Evolutionary conservation across 768 basidiomycete genomes (phyloP).

Genomic region (Termitomyces sp.): DNA sequence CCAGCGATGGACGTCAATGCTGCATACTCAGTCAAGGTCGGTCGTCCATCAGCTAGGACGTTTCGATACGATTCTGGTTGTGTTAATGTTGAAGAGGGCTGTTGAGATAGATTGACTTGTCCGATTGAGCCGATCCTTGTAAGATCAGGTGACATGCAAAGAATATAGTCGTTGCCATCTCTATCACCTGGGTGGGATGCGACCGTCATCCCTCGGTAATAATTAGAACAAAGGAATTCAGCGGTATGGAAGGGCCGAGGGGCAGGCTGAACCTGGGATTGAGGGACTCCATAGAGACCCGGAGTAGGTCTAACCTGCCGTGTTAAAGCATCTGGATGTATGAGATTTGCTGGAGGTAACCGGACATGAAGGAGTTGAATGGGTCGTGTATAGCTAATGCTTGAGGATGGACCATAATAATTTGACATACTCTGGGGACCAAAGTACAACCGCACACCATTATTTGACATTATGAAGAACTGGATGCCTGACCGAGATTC

Average conservation of each 20-base stretch:
- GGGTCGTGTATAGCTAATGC: conserved; percentile 25
- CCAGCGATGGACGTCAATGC: conserved; percentile 76
- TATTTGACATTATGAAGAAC: conserved; percentile 75
- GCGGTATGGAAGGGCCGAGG: conserved; percentile 56
- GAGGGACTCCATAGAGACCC: conserved; percentile 43
- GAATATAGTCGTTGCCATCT: conserved; percentile 67
- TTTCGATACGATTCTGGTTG: conserved; percentile 29
- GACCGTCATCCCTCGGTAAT: conserved; percentile 60
- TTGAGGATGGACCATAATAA: conserved; percentile 37
- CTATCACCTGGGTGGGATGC: conserved; percentile 71
- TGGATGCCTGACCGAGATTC: conserved; percentile 70
- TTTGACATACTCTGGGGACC: conserved; percentile 45
- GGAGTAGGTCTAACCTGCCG: conserved; percentile 41
- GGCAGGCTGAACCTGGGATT: conserved; percentile 35
- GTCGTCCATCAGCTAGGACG: conserved; percentile 33
- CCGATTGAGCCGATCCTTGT: conserved; percentile 67
- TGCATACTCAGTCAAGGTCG: conserved; percentile 73
- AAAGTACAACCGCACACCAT: conserved; percentile 84
- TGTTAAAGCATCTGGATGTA: conserved; percentile 69
- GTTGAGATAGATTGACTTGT: conserved; percentile 46
- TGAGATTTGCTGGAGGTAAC: conserved; percentile 67
- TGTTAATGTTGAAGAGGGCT: conserved; percentile 27
- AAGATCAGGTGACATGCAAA: conserved; percentile 73
- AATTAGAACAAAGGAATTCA: conserved; percentile 56
- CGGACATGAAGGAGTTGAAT: conserved; percentile 76